phyloP scores from a whole-genome alignment of 306 rosid species.

The Alnus rubra region DNA sequence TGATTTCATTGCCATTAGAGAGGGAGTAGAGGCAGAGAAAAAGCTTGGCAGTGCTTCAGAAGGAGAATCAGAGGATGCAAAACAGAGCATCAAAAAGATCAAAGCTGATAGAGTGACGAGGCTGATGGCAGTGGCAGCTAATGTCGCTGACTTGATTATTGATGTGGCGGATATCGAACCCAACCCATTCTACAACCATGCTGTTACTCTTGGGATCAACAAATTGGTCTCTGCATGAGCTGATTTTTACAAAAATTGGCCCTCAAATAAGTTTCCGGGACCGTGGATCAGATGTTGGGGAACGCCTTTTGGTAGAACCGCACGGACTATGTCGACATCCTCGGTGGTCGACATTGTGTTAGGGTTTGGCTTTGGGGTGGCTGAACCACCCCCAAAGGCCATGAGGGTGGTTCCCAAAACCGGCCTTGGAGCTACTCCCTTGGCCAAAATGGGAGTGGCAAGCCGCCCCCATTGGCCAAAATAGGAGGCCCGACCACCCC shows the following conservation, averaged over 20 bases:
- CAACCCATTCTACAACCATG: constrained; percentile 80
- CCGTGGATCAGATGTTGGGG: no score
- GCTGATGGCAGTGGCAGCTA: constrained; percentile 87
- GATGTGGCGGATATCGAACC: constrained; percentile 90
- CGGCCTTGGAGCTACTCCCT: no score
- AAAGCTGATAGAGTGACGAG: constrained; percentile 84
- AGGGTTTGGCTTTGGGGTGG: no score
- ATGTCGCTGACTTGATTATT: constrained; percentile 85
- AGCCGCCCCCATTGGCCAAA: no score
- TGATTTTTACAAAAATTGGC: constrained; percentile 99
- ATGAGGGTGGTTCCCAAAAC: no score
- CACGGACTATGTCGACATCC: no score
- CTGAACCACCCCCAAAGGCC: no score
- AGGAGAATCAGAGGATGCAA: constrained; percentile 33
- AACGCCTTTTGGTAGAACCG: no score
- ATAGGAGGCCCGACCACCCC: no score
- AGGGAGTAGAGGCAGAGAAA: constrained; percentile 63
- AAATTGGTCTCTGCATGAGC: constrained; percentile 99
- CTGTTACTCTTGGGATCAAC: constrained; percentile 82
- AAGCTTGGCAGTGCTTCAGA: constrained; percentile 24
- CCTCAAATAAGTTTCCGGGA: constrained; percentile 23
- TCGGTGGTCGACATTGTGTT: no score
- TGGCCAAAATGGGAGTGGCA: no score
- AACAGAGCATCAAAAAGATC: constrained; percentile 46
- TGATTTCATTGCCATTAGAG: constrained; percentile 59